Base-by-base conservation (phyloP, 2,329 filamentous ascomycete species). In the Monilinia polystroma region DNA sequence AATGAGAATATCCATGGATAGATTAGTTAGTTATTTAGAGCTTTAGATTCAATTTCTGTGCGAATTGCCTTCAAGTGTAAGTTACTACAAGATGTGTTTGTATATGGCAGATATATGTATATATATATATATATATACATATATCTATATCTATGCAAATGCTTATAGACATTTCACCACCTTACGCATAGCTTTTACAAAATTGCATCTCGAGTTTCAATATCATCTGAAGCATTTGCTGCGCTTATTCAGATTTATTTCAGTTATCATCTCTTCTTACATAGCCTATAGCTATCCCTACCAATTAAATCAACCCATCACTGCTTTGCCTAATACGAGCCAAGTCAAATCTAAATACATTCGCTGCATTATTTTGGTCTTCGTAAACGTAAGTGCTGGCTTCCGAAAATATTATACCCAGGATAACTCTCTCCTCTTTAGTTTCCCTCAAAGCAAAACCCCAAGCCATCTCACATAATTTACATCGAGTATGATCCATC, bases 301-400 rank as follows among this genome's bases (percentile, higher is more conserved):
- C 35, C 47, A 51, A 43, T 62, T 52, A 66, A 65, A 66, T 62
- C 64, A 66, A 59, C 64, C 45, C 45, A 62, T 62, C 56, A 66
- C 56, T 59, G 47, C 49, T 65, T 52, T 59, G 54, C 58, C 45
- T 59, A 32, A 60, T 38, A 59, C 32, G 56, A 66, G 64, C 64
- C 47, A 53, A 52, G 49, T 66, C 43, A 49, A 60, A 41, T 66
- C 64, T 66, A 66, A 66, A 56, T 62, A 62, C 55, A 66, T 43
- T 62, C 64, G 64, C 64, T 66, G 64, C 55, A 62, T 62, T 66
- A 66, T 66, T 66, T 65, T 66, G 56, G 51, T 62, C 64, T 66
- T 62, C 55, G 26, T 66, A 53, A 60, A 62, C 57, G 35, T 59
- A 12, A 59, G 35, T 66, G 62, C 62, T 35, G 62, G 47, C 56